Evolutionary conservation across 2,329 filamentous ascomycete species (phyloP).

Genomic region (Thielaviopsis ethacetica): DNA sequence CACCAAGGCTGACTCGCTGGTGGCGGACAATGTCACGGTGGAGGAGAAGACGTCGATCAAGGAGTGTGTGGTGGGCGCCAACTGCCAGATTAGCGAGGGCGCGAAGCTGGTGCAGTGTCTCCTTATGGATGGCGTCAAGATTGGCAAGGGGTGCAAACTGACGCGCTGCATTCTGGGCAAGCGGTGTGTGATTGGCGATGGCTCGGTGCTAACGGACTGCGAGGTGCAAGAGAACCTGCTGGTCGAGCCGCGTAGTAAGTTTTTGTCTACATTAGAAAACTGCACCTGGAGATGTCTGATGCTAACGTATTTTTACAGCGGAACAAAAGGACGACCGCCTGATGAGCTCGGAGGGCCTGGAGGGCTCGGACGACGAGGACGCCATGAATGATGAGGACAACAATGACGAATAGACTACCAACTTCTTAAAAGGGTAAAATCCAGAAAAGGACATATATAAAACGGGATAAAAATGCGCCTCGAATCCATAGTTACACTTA

Average conservation of each 20-base stretch:
- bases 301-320: constrained; percentile 24
- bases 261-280: neutral
- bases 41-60: constrained; percentile 87
- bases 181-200: constrained; percentile 67
- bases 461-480: neutral
- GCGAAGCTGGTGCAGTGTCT: constrained; percentile 75
- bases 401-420: neutral
- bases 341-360: constrained; percentile 50
- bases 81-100: constrained; percentile 74
- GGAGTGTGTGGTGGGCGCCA: constrained; percentile 73
- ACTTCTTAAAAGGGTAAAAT: neutral
- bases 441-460: neutral
- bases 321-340: constrained; percentile 52
- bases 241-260: constrained; percentile 60
- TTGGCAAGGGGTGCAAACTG: constrained; percentile 71
- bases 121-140: constrained; percentile 78
- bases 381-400: constrained; percentile 23
- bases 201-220: constrained; percentile 66
- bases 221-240: constrained; percentile 85
- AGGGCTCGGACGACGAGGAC: constrained; percentile 42
- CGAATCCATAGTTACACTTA: neutral
- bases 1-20: constrained; percentile 62
- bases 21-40: constrained; percentile 78
- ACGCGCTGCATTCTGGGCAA: constrained; percentile 78
- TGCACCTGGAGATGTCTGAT: neutral